Evolutionary conservation across 179 eudicot genomes (phyloP), one percentile per base, ranked within the genome.

Genomic region (Heliamphora pulchella): DNA sequence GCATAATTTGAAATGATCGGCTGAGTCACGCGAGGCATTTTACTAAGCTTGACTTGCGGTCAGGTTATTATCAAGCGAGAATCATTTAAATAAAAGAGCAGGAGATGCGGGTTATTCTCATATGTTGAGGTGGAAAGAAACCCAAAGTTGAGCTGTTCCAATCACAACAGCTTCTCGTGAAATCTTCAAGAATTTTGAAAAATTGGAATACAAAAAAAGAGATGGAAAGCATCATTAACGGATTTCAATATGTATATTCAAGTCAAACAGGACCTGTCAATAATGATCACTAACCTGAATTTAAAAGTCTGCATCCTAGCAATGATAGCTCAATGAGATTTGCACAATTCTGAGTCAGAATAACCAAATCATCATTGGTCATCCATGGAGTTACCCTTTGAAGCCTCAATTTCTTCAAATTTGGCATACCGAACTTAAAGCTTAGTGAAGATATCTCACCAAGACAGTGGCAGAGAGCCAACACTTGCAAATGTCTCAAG

Each of bases 341-440:
- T 57, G 88, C 81, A 84, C 87, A 87, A 78, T 85, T 90, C 80
- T 90, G 88, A 48, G 91, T 83, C 86, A 95, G 79, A 47, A 78
- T 82, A 74, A 82, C 79, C 89, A 95, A 82, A 84, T 89, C 88
- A 71, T 78, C 89, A 86, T 90, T 91, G 64, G 88, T 91, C 98
- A 95, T 89, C 95, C 93, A 90, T 4, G 97, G 91, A 78, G 94
- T 82, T 81, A 91, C 97, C 79, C 97, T 89, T 88, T 93, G 90
- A 85, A 95, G 93, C 86, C 83, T 91, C 84, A 95, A 85, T 77
- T 82, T 95, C 84, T 87, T 90, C 81, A 95, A 85, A 58, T 74
- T 84, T 68, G 88, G 94, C 90, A 90, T 74, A 61, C 77, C 85
- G 64, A 82, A 59, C 82, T 72, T 82, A 78, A 89, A 90, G 79